Conservation (phyloP, 768 basidiomycete species). For the Lactarius tabidus region DNA sequence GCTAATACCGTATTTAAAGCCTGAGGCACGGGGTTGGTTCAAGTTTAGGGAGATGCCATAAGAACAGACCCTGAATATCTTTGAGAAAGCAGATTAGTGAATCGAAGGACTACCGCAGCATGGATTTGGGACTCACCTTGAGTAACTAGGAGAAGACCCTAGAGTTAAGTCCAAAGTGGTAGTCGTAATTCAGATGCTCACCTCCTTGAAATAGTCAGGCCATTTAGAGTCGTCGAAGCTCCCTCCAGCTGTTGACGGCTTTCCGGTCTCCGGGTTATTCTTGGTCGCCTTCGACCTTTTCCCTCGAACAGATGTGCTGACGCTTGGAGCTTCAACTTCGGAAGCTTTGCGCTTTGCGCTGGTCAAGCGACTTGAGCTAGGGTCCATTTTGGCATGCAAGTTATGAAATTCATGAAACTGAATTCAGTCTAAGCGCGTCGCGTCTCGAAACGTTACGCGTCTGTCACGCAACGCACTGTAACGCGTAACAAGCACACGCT, state of each 20-base stretch:
- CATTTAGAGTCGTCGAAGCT: constrained; percentile 34
- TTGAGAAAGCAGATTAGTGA: not conserved
- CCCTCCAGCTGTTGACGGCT: not conserved
- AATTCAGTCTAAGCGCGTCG: not conserved
- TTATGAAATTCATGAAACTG: no score
- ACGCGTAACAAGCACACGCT: not conserved
- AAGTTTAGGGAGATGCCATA: not conserved
- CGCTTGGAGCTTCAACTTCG: not conserved
- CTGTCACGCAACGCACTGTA: not conserved
- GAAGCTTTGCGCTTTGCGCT: constrained; percentile 2
- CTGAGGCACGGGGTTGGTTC: constrained; percentile 35
- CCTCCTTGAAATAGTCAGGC: constrained; percentile 62
- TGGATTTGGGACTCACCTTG: constrained; percentile 1
- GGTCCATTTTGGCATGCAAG: constrained; percentile 14
- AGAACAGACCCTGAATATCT: constrained; percentile 20
- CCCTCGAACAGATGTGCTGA: not conserved
- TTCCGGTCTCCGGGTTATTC: not conserved
- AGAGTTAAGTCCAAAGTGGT: constrained; percentile 23
- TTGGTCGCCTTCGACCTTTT: constrained; percentile 8
- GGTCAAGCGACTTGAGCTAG: not conserved
- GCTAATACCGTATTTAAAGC: constrained; percentile 87
- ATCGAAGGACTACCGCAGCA: not conserved
- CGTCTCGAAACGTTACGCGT: not conserved
- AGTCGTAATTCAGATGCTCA: constrained; percentile 25
- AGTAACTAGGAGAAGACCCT: constrained; percentile 14